Base-by-base conservation (phyloP, 176 grass and related monocot species). In the Cenchrus americanus region DNA sequence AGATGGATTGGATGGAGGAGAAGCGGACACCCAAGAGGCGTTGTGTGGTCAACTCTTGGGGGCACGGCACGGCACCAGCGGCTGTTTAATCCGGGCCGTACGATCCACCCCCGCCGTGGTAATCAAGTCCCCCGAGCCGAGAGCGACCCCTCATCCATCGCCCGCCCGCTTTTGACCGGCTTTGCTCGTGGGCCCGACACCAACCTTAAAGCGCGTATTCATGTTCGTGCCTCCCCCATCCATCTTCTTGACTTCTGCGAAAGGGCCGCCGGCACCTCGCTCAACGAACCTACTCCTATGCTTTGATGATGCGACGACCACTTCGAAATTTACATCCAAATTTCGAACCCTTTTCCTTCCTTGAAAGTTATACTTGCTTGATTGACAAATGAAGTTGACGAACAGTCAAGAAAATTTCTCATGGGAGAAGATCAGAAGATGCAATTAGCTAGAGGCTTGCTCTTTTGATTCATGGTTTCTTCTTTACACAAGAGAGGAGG, bases 121-220 rank as follows among this genome's bases (percentile, higher is more conserved):
- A 8, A 0, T 73, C 17, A 78, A 63, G 76, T 18, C 46, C 42
- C 14, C 12, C n/a, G 21, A 71, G 18, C 12, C n/a, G 21, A 71
- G 18, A 86, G 76, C 76, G 58, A 86, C 76, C 46, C 18, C 84
- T 30, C 76, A 66, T 10, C 71, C n/a, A n/a, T n/a, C n/a, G n/a
- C n/a, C n/a, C n/a, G 60, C 13, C 62, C n/a, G 30, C 68, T 71
- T 86, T 86, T 80, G 76, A 86, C 77, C 58, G 1, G 7, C 32
- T 5, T 6, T 47, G 6, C 3, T 3, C 0, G 57, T 40, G 84
- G 76, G 76, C 30, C 66, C 84, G 22, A 66, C 84, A 80, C 76
- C 50, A 55, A 0, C 72, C 37, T 80, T 76, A 73, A 73, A 42
- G 47, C 58, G 15, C 67, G 49, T 30, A 21, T 64, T 80, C 0